A percentile compares a stretch with the other conserved stretches of the same genome.
These are phyloP conservation scores for Coniochaeta sp. DNA, from an alignment of 2,329 filamentous ascomycete species.

Conservation along the genomic window DNA sequence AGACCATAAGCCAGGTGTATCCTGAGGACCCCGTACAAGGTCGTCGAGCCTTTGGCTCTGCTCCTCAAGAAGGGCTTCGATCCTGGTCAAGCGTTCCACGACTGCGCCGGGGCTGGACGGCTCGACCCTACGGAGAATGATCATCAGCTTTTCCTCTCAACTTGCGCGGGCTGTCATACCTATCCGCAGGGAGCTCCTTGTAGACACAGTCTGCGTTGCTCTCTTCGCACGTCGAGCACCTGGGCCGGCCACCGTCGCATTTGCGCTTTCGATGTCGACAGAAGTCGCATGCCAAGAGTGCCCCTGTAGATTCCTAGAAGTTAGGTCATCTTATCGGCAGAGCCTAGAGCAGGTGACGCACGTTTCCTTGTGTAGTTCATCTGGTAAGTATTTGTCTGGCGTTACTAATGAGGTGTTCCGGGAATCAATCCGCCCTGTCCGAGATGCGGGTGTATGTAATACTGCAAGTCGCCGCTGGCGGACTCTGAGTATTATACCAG, in stretches of 20 bases:
- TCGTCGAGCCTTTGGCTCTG: constrained; percentile 14
- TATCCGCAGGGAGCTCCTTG: constrained; percentile 15
- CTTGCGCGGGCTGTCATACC: constrained; percentile 11
- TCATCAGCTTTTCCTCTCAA: constrained; percentile 1
- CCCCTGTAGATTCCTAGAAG: constrained; percentile 17
- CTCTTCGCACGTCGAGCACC: constrained; percentile 2
- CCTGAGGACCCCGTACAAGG: constrained; percentile 3
- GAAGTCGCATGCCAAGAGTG: constrained; percentile 32
- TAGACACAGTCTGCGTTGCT: constrained; percentile 5
- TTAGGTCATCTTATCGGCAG: constrained; percentile 3
- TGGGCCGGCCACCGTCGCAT: constrained; percentile 6
- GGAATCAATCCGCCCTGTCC: not conserved
- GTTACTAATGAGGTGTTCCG: constrained; percentile 5
- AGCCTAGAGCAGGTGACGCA: constrained; percentile 9
- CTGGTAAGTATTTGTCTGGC: not conserved
- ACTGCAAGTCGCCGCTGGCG: not conserved
- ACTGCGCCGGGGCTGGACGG: constrained; percentile 24
- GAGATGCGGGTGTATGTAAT: not conserved
- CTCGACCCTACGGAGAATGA: constrained; percentile 20
- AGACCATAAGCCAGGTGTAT: not conserved
- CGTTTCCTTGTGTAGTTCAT: constrained; percentile 30
- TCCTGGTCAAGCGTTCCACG: constrained; percentile 27
- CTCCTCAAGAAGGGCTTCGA: constrained; percentile 23
- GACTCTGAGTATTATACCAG: not conserved
- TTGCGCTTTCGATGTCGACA: constrained; percentile 6